Evolutionary conservation across 345 rosid species (phyloP).

Genomic region (Brassica carinata): DNA sequence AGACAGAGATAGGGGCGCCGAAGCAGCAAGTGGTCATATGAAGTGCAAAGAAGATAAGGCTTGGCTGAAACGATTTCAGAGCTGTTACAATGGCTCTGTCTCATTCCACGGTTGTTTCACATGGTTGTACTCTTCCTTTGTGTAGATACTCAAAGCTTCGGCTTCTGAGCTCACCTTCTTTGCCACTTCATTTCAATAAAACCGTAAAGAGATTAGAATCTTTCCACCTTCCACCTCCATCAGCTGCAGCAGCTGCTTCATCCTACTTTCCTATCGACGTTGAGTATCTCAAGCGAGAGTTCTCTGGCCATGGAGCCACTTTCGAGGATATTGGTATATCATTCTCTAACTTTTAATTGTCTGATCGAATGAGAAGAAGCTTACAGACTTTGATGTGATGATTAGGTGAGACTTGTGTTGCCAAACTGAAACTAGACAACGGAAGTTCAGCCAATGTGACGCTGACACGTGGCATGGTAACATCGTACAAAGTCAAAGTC

Average conservation of each 20-base stretch:
- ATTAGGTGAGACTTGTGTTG: slow-evolving; percentile 58
- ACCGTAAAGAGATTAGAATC: slow-evolving; percentile 4
- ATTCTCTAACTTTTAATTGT: background rate
- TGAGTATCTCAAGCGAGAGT: slow-evolving; percentile 67
- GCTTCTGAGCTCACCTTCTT: slow-evolving; percentile 20
- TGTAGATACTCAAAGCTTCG: slow-evolving; percentile 19
- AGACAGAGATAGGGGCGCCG: background rate
- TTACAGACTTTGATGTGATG: slow-evolving; percentile 20
- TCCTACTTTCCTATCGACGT: slow-evolving; percentile 53
- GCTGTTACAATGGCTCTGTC: slow-evolving; percentile 29
- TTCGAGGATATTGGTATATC: slow-evolving; percentile 56
- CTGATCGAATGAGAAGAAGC: background rate
- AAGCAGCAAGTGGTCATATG: slow-evolving; percentile 1
- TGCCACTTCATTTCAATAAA: slow-evolving; percentile 10
- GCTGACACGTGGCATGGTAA: slow-evolving; percentile 71
- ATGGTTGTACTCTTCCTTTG: background rate
- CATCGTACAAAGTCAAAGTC: slow-evolving; percentile 76
- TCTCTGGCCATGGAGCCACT: slow-evolving; percentile 79
- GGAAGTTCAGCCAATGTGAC: slow-evolving; percentile 69
- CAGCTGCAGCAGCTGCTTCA: slow-evolving; percentile 34
- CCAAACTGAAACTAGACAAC: slow-evolving; percentile 61
- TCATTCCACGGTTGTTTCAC: slow-evolving; percentile 21
- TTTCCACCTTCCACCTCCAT: background rate
- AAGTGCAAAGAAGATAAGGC: slow-evolving; percentile 36
- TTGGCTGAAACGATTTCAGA: background rate